Base-by-base conservation (phyloP, 306 rosid species). In the Vigna hirtella region DNA sequence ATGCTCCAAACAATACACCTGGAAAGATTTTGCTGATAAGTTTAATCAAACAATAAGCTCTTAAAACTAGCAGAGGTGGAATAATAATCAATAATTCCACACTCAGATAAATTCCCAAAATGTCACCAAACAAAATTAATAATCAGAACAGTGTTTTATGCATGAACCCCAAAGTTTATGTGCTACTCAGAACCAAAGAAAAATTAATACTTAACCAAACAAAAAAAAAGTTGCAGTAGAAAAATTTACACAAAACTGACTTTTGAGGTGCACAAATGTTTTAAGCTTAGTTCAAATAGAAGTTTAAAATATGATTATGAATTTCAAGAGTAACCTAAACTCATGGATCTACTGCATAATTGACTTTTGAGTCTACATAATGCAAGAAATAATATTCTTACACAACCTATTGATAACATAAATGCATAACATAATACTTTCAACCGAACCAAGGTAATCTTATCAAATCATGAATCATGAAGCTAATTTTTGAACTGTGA, bases 1-100 rank as follows among this genome's bases (percentile, higher is more conserved):
- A 66, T 91, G 94, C 83, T 86, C 94, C 88, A 91, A 86, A 75
- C 97, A 91, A 70, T 86, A 91, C 3, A 85, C 92, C 97, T 91
- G 76, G 17, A 16, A 77, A 76, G 50, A 58, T 42, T 71, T 73
- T 42, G 42, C 32, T 59, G 30, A 45, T 15, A 72, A 11, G 77
- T 50, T 10, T 67, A 8, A 18, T 47, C 17, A 70, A 66, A 70
- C 26, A 13, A 20, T 62, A 62, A 17, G 53, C 2, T 32, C 32
- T 16, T 18, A 26, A 58, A 52, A 20, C 57, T 47, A 55, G 56
- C 45, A 34, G 24, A 47, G 42, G 49, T 40, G 58, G 17, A 59
- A 42, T 57, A 40, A 38, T 42, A 16, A 42, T 73, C 28, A 57
- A 66, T 43, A 66, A 69, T 45, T 45, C 38, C 58, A 26, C 24